Conservation (phyloP, 306 rosid genomes). For the Lablab purpureus region DNA sequence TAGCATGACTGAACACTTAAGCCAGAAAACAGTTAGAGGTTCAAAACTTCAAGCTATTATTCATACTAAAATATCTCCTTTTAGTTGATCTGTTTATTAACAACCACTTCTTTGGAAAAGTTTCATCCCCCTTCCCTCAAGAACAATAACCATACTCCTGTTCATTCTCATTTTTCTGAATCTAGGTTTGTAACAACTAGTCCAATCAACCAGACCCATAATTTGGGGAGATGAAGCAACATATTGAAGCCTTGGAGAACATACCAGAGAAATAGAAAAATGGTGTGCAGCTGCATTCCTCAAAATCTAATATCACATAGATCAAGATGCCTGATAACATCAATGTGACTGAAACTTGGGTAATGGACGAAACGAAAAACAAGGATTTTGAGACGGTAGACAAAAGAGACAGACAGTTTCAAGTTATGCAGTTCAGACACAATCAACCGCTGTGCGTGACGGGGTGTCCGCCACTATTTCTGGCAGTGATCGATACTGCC, state of each 20-base stretch:
- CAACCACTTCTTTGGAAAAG: background rate
- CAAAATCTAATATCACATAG: background rate
- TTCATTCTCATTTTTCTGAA: background rate
- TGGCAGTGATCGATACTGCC: no score
- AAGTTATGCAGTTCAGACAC: background rate
- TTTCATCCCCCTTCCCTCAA: background rate
- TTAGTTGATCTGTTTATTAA: background rate
- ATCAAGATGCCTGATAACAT: background rate
- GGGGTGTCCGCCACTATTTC: no score
- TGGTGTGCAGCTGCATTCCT: background rate
- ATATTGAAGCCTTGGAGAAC: background rate
- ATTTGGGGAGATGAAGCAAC: background rate
- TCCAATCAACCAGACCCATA: background rate
- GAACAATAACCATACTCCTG: background rate
- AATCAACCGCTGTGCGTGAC: no score
- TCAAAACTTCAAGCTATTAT: slow-evolving; percentile 10
- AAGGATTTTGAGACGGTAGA: background rate
- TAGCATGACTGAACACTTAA: background rate
- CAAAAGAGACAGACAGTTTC: background rate
- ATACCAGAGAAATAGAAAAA: background rate
- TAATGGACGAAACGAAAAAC: background rate
- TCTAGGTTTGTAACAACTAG: background rate
- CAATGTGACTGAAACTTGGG: background rate
- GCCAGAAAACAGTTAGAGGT: background rate
- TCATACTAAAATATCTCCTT: background rate